Base-by-base conservation (phyloP, 2,329 filamentous ascomycete species). In the Dactylellina haptotyla region DNA sequence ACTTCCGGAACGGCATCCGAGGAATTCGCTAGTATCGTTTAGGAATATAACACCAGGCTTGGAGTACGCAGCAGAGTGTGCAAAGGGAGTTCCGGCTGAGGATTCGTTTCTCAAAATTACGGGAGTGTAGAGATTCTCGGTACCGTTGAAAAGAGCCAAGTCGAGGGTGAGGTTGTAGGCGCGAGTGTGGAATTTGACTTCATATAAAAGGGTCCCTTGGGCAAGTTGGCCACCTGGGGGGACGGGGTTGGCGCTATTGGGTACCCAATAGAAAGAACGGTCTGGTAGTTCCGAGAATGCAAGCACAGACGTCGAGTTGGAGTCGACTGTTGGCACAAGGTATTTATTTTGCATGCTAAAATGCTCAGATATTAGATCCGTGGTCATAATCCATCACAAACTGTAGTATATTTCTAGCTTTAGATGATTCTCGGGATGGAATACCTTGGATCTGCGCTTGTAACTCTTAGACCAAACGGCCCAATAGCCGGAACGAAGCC, bases 261-360 rank as follows among this genome's bases (percentile, higher is more conserved):
- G 69, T 6, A 73, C 69, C 69, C 69, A 73, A 18, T 66, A 73
- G 37, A 56, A 73, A 5, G 69, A 73, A n/a, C 69, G 53, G 32
- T 73, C 69, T 5, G 53, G 61, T 2, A 18, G 25, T 8, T 66
- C 32, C 12, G 61, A 48, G 18, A 73, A 2, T 8, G 28, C 53
- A 4, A 73, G 53, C 8, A 65, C 16, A 9, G 50, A n/a, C 39
- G 12, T 66, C 51, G 69, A 56, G 23, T 56, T 39, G 5, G 20
- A 4, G 16, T 8, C 14, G 37, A 51, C 12, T 3, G 37, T 61
- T 32, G 69, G 69, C 4, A 43, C 46, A 18, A 65, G 18, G 30
- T 37, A 73, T 43, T 61, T 65, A 18, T 56, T 20, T 25, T 73
- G 45, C 53, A 65, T 54, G 9, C 67, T 73, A 65, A 9, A 18